A percentile compares a stretch with the other conserved stretches of the same genome.
phyloP scores from a whole-genome alignment of 495 filamentous ascomycete genomes.

The Wilcoxina mikolae region DNA sequence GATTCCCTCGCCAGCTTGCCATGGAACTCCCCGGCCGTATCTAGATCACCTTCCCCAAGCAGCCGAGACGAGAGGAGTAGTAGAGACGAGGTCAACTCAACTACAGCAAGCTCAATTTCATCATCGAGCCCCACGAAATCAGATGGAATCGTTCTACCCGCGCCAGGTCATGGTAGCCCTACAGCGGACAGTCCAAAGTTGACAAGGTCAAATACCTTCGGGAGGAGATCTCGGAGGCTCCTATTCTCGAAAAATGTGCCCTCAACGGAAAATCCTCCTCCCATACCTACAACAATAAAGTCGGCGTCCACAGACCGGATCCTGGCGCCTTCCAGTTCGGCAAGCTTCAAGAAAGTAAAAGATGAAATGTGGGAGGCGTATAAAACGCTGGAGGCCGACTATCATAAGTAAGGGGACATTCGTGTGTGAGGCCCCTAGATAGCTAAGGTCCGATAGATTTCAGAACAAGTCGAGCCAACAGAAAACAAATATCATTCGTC shows the following conservation, averaged over 20 bases:
- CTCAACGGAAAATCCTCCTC: background rate
- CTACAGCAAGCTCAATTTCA: slow-evolving; percentile 22
- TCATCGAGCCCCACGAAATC: slow-evolving; percentile 18
- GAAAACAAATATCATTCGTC: slow-evolving; percentile 67
- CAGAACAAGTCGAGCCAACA: slow-evolving; percentile 25
- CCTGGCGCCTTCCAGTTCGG: background rate
- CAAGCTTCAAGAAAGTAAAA: slow-evolving; percentile 28
- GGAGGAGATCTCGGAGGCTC: background rate
- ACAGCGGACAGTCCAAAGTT: background rate
- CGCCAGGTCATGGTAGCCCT: background rate
- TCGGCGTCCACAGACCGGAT: background rate
- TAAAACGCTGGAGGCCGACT: slow-evolving; percentile 66
- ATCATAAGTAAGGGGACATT: slow-evolving; percentile 42
- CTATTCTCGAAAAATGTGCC: background rate
- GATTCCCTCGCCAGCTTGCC: slow-evolving; percentile 16
- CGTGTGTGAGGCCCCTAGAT: background rate
- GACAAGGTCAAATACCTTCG: background rate
- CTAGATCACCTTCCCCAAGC: slow-evolving; percentile 27
- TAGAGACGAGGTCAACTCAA: slow-evolving; percentile 22
- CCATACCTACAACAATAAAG: background rate
- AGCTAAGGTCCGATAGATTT: slow-evolving; percentile 5
- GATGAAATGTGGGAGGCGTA: slow-evolving; percentile 89
- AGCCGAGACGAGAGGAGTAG: slow-evolving; percentile 23
- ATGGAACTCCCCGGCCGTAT: slow-evolving; percentile 22
- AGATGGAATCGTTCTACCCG: too few relatives aligned